Percentiles rank a stretch among this genome's conserved stretches.
These are phyloP conservation scores for Halteria grandinella DNA, from an alignment of 73 alveolate genomes.

Conservation along the genomic window DNA sequence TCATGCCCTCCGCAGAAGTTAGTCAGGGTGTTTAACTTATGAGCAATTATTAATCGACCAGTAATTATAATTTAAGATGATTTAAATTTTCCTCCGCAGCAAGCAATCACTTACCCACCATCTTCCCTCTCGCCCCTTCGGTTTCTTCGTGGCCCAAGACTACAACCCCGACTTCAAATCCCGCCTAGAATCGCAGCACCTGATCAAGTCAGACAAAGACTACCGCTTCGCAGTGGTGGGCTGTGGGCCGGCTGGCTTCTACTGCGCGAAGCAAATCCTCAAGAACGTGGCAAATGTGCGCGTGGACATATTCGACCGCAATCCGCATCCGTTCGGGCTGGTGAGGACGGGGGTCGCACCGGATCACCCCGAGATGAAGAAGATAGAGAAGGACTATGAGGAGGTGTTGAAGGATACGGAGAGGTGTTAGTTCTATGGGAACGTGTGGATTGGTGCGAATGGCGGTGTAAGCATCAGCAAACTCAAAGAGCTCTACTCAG, in stretches of 20 bases:
- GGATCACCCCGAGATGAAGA: conserved; percentile 81
- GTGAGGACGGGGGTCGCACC: conserved; percentile 93
- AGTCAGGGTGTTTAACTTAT: conserved; percentile 3
- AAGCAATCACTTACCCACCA: no score
- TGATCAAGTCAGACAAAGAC: background rate
- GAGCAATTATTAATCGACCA: background rate
- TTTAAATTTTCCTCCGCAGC: background rate
- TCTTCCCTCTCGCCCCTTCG: no score
- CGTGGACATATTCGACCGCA: conserved; percentile 82
- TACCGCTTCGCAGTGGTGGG: conserved; percentile 77
- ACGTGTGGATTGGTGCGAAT: conserved; percentile 66
- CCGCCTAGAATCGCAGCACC: conserved; percentile 4
- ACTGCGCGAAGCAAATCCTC: conserved; percentile 71
- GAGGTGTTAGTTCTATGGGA: conserved; percentile 77
- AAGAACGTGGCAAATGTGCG: conserved; percentile 57
- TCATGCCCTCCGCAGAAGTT: conserved; percentile 61
- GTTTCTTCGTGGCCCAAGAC: conserved; percentile 19
- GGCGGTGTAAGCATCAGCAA: conserved; percentile 16
- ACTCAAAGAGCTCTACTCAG: conserved; percentile 71
- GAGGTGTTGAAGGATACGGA: conserved; percentile 47
- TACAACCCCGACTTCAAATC: conserved; percentile 36
- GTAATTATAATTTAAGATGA: no score
- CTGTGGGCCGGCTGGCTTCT: conserved; percentile 93
- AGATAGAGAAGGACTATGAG: conserved; percentile 71
- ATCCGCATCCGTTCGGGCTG: conserved; percentile 84